Conservation (phyloP, 176 grass and related monocot species). For the Phoenix dactylifera region DNA sequence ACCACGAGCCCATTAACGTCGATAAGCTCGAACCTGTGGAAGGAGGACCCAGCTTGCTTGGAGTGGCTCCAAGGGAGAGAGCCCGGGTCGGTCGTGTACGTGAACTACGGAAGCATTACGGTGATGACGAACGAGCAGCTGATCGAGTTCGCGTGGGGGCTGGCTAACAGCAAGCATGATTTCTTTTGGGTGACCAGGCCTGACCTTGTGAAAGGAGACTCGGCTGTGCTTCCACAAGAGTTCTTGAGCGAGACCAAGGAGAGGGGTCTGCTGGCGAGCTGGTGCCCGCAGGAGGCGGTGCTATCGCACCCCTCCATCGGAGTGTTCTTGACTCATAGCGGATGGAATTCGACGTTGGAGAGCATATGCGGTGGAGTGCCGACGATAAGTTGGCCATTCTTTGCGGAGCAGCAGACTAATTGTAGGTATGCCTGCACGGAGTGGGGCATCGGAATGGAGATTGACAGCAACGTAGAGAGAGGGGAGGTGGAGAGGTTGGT, state of each 20-base stretch:
- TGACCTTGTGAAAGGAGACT: slow-evolving; percentile 28
- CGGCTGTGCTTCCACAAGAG: slow-evolving; percentile 14
- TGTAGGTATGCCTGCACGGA: slow-evolving; percentile 35
- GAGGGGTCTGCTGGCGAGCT: slow-evolving; percentile 23
- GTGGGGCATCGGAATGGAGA: slow-evolving; percentile 41
- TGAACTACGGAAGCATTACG: too few relatives aligned
- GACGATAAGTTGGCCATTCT: slow-evolving; percentile 51
- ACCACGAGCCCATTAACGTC: neutral
- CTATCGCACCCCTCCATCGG: slow-evolving; percentile 24
- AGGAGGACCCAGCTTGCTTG: too few relatives aligned
- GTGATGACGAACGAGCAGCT: too few relatives aligned
- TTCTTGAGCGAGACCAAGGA: slow-evolving; percentile 5
- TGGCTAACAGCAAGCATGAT: slow-evolving; percentile 27
- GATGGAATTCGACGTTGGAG: slow-evolving; percentile 12
- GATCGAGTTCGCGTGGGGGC: too few relatives aligned
- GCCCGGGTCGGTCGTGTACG: too few relatives aligned
- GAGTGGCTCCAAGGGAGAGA: too few relatives aligned
- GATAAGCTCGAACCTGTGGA: slow-evolving; percentile 10
- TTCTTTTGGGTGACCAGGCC: slow-evolving; percentile 48
- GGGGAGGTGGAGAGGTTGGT: slow-evolving; percentile 10
- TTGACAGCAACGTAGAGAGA: neutral
- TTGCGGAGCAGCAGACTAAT: slow-evolving; percentile 59
- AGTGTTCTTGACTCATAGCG: slow-evolving; percentile 8
- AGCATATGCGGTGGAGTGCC: slow-evolving; percentile 31
- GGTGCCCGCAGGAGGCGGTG: slow-evolving; percentile 43